Evolutionary conservation across 2,329 filamentous ascomycete species (phyloP).

Genomic region (Alternaria arbusti): DNA sequence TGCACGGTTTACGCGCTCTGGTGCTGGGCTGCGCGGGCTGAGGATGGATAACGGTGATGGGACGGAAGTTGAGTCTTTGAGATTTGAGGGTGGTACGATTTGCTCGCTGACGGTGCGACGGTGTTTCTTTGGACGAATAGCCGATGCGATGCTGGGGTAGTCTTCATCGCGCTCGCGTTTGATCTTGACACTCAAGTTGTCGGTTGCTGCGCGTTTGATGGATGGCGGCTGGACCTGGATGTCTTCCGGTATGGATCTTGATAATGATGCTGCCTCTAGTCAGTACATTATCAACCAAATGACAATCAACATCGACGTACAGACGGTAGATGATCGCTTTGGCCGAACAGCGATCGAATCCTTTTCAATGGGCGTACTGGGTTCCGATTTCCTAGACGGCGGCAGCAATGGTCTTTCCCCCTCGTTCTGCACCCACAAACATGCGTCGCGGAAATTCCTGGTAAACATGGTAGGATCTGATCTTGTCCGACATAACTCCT

Average conservation of each 20-base stretch:
- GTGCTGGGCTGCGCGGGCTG: conserved; percentile 24
- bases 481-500: conserved; percentile 30
- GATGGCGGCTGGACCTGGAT: conserved; percentile 11
- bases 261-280: conserved; percentile 11
- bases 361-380: conserved; percentile 16
- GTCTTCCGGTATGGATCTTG: conserved; percentile 10
- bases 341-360: conserved; percentile 55
- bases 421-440: conserved; percentile 34
- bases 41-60: conserved; percentile 4
- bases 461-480: conserved; percentile 37
- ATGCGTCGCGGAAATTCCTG: conserved; percentile 37
- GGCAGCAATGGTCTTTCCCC: conserved; percentile 28
- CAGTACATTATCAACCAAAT: conserved; percentile 16
- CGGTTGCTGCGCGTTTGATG: conserved; percentile 28
- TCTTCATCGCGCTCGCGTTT: conserved; percentile 36
- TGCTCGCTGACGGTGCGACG: conserved; percentile 29
- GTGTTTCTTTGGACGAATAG: conserved; percentile 23
- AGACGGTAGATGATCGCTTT: conserved; percentile 69
- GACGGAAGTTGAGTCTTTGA: conserved; percentile 12
- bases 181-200: conserved; percentile 23
- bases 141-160: conserved; percentile 7
- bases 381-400: conserved; percentile 26
- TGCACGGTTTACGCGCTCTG: conserved; percentile 27
- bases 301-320: conserved; percentile 55
- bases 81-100: conserved; percentile 18